Conservation (phyloP, 2,329 filamentous ascomycete species). For the Aspergillus piperis region DNA sequence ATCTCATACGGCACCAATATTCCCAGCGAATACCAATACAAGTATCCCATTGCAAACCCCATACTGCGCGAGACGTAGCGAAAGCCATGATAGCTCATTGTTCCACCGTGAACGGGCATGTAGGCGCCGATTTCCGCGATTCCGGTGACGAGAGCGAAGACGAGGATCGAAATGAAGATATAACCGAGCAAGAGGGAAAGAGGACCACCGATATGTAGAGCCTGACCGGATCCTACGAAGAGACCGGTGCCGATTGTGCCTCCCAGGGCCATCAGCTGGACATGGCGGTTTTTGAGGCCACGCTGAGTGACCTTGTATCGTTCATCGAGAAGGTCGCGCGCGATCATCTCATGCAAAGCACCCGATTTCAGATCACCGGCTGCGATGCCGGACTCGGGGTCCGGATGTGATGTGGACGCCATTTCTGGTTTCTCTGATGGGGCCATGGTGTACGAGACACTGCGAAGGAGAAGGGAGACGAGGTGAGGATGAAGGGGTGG, state of each 20-base stretch:
- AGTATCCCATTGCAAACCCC: constrained; percentile 46
- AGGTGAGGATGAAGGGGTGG: background rate
- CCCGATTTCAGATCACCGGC: constrained; percentile 21
- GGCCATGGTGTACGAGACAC: constrained; percentile 4
- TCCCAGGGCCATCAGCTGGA: constrained; percentile 55
- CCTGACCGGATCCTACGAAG: constrained; percentile 57
- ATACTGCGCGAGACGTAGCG: constrained; percentile 46
- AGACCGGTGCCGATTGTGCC: constrained; percentile 60
- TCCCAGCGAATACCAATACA: constrained; percentile 52
- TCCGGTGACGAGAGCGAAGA: constrained; percentile 52
- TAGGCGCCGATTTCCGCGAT: constrained; percentile 47
- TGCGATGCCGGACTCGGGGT: constrained; percentile 10
- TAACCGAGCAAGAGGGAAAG: constrained; percentile 56
- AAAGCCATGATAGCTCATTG: constrained; percentile 48
- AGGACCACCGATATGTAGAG: constrained; percentile 55
- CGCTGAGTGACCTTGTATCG: constrained; percentile 44
- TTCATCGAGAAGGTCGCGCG: constrained; percentile 43
- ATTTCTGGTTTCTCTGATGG: constrained; percentile 11
- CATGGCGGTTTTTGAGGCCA: constrained; percentile 46
- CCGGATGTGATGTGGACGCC: constrained; percentile 5
- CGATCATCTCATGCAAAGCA: constrained; percentile 38
- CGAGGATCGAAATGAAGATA: constrained; percentile 49
- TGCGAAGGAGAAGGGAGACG: background rate
- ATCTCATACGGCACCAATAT: constrained; percentile 61
- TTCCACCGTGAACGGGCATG: constrained; percentile 47